Evolutionary conservation across 2,329 filamentous ascomycete species (phyloP).

Genomic region (Nothopassalora personata): DNA sequence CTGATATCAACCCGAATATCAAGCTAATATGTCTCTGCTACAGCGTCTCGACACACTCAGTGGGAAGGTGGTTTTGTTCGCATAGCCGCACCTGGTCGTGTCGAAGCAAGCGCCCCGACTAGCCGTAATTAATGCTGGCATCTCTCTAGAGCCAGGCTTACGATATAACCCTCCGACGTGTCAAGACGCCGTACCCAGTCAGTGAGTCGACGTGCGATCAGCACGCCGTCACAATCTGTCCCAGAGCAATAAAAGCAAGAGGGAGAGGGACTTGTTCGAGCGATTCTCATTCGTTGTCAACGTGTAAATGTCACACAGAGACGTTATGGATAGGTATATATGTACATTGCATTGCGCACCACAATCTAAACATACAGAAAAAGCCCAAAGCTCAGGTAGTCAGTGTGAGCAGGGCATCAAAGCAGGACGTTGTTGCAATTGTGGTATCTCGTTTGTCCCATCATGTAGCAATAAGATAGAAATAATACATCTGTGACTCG

Average conservation of each 20-base stretch:
- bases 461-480: neutral
- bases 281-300: neutral
- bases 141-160: too few relatives aligned
- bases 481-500: neutral
- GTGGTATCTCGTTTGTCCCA: neutral
- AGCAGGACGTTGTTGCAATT: conserved; percentile 2
- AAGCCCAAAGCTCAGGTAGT: neutral
- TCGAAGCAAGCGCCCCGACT: too few relatives aligned
- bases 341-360: neutral
- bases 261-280: neutral
- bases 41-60: too few relatives aligned
- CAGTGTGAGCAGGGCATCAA: neutral
- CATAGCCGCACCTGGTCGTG: too few relatives aligned
- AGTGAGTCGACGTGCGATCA: too few relatives aligned
- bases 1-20: neutral
- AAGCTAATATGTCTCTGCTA: neutral
- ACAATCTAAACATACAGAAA: neutral
- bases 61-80: too few relatives aligned
- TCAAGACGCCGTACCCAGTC: neutral
- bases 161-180: too few relatives aligned
- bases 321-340: neutral
- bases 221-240: too few relatives aligned
- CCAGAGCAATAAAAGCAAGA: too few relatives aligned
- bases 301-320: neutral
- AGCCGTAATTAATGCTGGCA: too few relatives aligned